Evolutionary conservation across 768 basidiomycete species (phyloP), one percentile per base, ranked within the genome.

Genomic region (Tephrocybe sp.): DNA sequence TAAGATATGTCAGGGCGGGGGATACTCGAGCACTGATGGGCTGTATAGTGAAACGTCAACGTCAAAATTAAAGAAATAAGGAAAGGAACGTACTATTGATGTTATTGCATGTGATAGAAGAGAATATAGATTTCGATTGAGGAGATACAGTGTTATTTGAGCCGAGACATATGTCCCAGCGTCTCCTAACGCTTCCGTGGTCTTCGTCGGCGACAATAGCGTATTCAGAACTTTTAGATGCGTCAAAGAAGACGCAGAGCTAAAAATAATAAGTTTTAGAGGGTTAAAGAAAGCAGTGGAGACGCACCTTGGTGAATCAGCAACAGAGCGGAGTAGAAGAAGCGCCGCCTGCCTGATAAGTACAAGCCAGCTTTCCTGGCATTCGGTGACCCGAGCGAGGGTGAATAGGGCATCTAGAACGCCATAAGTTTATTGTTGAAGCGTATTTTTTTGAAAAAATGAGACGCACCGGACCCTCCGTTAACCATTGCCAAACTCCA

Each of bases 21-120:
- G 81, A 74, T 22, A 76, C 70, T 63, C 88, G 89, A 27, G 78
- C 70, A 32, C 82, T 76, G 0, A 77, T 34, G 8, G 80, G 80
- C 87, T 89, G 54, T 28, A 16, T 19, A 51, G 8, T 9, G 41
- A n/a, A 11, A 18, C 2, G 40, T 34, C 9, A 47, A 9, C 13
- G 4, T 12, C 46, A 21, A 0, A 16, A 34, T 7, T 9, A 19
- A 43, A 4, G 6, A 9, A 32, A 25, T n/a, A 37, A 2, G 5
- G 27, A 21, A 1, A 9, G 4, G 4, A 31, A 74, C 85, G 49
- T 54, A 87, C 86, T 19, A 85, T 79, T 36, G 61, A 57, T n/a
- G 56, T 56, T 13, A 83, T 70, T 1, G 75, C 73, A 9, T 60
- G 49, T 5, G 72, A 66, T 3, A 82, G 53, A n/a, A 70, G 54